phyloP scores from a whole-genome alignment of 225 moss, liverwort and hornwort genomes.

The Climacium dendroides region DNA sequence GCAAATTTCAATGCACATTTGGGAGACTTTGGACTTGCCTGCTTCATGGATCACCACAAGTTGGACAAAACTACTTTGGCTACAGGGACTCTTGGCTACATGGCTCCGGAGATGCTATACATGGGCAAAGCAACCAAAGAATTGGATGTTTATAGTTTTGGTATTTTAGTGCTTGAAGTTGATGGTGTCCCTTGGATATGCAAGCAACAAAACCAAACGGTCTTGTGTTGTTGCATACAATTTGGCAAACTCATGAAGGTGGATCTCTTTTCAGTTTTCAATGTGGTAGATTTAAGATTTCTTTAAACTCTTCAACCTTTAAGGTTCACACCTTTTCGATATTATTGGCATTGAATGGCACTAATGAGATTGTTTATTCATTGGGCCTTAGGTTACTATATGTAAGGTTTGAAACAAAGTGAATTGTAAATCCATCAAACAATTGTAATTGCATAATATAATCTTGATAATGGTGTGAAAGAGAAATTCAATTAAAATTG shows the following conservation, averaged over 20 bases:
- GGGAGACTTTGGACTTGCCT: not conserved
- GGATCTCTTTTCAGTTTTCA: not conserved
- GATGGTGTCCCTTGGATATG: not conserved
- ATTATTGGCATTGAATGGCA: not conserved
- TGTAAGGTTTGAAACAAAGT: not conserved
- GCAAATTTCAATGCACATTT: not conserved
- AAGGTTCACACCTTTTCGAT: accelerated
- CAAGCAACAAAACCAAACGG: not conserved
- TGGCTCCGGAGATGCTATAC: not conserved
- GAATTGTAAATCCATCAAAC: not conserved
- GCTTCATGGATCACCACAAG: not conserved
- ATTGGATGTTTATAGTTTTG: not conserved
- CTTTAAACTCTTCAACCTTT: not conserved
- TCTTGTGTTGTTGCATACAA: not conserved
- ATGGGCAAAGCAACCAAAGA: not conserved
- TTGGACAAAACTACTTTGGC: not conserved
- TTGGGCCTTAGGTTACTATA: too few species aligned
- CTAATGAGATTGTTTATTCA: not conserved
- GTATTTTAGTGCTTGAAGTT: not conserved
- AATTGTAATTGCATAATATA: not conserved
- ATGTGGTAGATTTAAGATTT: not conserved
- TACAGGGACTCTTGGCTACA: not conserved
- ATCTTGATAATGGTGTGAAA: not conserved
- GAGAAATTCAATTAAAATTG: not conserved
- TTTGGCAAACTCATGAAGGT: not conserved